A percentile compares a stretch with the other conserved stretches of the same genome.
phyloP scores from a whole-genome alignment of 2,329 filamentous ascomycete species.

The Xylogone sp. region DNA sequence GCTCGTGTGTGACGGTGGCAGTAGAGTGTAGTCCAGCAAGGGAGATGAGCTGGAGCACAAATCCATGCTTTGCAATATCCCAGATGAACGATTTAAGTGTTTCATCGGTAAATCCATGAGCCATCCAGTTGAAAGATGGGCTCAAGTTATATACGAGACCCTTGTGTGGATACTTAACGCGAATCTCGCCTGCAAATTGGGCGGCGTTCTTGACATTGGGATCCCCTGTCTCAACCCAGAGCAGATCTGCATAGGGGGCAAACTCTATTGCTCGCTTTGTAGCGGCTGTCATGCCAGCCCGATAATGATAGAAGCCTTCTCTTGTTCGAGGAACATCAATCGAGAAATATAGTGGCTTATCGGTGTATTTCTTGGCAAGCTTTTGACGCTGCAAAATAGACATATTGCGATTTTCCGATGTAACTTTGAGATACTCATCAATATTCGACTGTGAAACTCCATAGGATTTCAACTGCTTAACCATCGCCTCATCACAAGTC shows the following conservation, averaged over 20 bases:
- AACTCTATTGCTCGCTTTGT: conserved; percentile 93
- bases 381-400: conserved; percentile 74
- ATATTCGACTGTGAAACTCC: conserved; percentile 62
- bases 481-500: conserved; percentile 88
- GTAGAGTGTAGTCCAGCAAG: conserved; percentile 64
- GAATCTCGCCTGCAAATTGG: conserved; percentile 73
- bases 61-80: conserved; percentile 90
- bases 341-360: conserved; percentile 71
- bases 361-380: conserved; percentile 64
- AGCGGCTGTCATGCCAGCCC: conserved; percentile 76
- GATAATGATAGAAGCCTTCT: conserved; percentile 92
- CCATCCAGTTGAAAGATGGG: conserved; percentile 98
- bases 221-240: conserved; percentile 96
- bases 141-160: conserved; percentile 94
- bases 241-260: conserved; percentile 85
- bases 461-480: conserved; percentile 66
- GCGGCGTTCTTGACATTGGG: conserved; percentile 76
- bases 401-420: conserved; percentile 63
- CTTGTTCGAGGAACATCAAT: conserved; percentile 92
- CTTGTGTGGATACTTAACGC: conserved; percentile 68
- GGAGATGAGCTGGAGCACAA: conserved; percentile 64
- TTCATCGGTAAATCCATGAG: conserved; percentile 81
- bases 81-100: conserved; percentile 90
- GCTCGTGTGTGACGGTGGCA: conserved; percentile 63
- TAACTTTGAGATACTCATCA: conserved; percentile 61